These are phyloP conservation scores for Linnemannia zychae DNA, from an alignment of 192 early-diverging fungal species.

Conservation along the genomic window DNA sequence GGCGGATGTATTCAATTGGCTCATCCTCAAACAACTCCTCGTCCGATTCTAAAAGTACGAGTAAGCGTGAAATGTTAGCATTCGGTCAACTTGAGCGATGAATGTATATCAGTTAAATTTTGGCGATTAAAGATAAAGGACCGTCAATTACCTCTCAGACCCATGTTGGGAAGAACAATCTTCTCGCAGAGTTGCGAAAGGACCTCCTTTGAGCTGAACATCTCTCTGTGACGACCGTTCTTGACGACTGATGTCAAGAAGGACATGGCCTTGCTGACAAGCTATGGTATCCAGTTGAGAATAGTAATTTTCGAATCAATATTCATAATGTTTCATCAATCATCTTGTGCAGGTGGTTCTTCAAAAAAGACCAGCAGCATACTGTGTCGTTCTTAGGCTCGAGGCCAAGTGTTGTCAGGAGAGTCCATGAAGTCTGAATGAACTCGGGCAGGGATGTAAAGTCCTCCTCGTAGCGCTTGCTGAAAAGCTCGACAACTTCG, in stretches of 20 bases:
- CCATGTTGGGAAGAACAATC: conserved; percentile 94
- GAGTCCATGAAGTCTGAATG: conserved; percentile 88
- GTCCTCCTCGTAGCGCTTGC: conserved; percentile 91
- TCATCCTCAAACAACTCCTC: conserved; percentile 98
- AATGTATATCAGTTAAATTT: too few relatives aligned
- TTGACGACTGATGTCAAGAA: conserved; percentile 92
- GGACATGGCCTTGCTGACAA: conserved; percentile 91
- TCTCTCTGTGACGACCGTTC: conserved; percentile 73
- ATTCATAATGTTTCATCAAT: neutral
- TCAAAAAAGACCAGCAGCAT: conserved; percentile 22
- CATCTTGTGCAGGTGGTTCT: neutral
- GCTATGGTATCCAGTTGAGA: conserved; percentile 49
- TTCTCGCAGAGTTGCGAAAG: conserved; percentile 89
- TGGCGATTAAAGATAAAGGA: neutral
- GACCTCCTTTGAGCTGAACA: conserved; percentile 82
- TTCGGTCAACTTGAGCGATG: neutral
- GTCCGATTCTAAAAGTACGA: conserved; percentile 68
- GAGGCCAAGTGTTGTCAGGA: conserved; percentile 81
- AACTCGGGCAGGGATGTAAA: conserved; percentile 86
- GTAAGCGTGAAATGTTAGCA: neutral
- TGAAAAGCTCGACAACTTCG: conserved; percentile 92
- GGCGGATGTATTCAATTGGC: conserved; percentile 93
- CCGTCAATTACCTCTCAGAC: conserved; percentile 70
- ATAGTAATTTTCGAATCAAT: neutral
- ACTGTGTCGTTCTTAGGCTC: conserved; percentile 87